These are phyloP conservation scores for Termitomyces sp. DNA, from an alignment of 768 basidiomycete species.

Conservation along the genomic window DNA sequence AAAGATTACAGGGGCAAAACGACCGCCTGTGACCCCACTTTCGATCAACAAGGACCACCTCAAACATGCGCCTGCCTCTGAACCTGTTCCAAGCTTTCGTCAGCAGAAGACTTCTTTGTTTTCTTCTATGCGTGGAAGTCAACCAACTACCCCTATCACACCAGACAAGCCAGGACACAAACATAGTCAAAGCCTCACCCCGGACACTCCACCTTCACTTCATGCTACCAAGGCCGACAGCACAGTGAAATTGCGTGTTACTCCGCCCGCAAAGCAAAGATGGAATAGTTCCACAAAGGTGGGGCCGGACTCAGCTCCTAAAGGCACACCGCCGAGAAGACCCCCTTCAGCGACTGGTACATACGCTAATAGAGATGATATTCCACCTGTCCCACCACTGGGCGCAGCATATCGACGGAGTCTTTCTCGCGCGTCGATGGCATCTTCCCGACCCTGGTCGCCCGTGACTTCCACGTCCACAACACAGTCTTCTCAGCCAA, in stretches of 20 bases:
- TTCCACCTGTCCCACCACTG: conserved; percentile 41
- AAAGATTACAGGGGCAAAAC: conserved; percentile 49
- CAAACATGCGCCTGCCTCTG: conserved; percentile 44
- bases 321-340: conserved; percentile 45
- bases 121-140: conserved; percentile 35
- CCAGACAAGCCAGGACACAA: conserved; percentile 60
- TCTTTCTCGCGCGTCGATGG: conserved; percentile 67
- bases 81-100: conserved; percentile 42
- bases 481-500: conserved; percentile 45
- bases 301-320: conserved; percentile 45
- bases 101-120: conserved; percentile 66
- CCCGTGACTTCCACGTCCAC: conserved; percentile 69
- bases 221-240: conserved; percentile 31
- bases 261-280: conserved; percentile 33
- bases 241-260: conserved; percentile 31
- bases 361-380: conserved; percentile 27
- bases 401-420: conserved; percentile 56
- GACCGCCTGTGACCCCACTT: conserved; percentile 38
- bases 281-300: conserved; percentile 86
- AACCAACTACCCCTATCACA: conserved; percentile 40
- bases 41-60: conserved; percentile 36
- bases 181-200: conserved; percentile 65
- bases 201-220: conserved; percentile 65
- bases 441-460: conserved; percentile 78
- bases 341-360: conserved; percentile 40